Evolutionary conservation across 345 rosid species (phyloP).

Genomic region (Acer yangbiense): DNA sequence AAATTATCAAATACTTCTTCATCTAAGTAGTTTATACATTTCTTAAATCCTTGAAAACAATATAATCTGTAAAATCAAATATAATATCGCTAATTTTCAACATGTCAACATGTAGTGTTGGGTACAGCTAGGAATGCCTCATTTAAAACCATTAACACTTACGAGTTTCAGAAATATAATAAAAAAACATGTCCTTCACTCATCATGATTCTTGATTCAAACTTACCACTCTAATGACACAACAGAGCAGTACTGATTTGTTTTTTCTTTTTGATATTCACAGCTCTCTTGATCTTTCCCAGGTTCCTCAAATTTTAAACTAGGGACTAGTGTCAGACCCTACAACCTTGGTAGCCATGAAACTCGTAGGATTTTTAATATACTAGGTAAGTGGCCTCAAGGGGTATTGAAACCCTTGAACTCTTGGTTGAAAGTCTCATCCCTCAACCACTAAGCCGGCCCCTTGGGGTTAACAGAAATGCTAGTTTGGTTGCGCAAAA

Average conservation of each 20-base stretch:
- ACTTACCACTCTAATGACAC: background rate
- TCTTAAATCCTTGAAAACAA: background rate
- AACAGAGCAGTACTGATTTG: background rate
- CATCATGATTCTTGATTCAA: background rate
- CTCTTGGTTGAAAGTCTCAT: background rate
- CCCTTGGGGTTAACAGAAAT: background rate
- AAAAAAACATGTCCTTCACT: background rate
- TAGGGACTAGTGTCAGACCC: background rate
- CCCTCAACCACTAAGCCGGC: background rate
- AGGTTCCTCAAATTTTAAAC: background rate
- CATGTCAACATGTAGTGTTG: background rate
- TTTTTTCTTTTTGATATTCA: background rate
- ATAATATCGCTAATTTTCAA: background rate
- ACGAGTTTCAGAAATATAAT: background rate
- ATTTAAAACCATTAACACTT: background rate
- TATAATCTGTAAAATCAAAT: background rate
- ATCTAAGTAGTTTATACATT: background rate
- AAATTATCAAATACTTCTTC: background rate
- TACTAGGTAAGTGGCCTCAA: background rate
- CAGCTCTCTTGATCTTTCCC: too few species aligned
- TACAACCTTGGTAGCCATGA: background rate
- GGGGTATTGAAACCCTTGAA: background rate
- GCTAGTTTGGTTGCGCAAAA: background rate
- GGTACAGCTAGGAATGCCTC: background rate
- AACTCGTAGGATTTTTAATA: background rate